Evolutionary conservation across 192 early-diverging fungal species (phyloP).

Genomic region (Linnemannia zychae): DNA sequence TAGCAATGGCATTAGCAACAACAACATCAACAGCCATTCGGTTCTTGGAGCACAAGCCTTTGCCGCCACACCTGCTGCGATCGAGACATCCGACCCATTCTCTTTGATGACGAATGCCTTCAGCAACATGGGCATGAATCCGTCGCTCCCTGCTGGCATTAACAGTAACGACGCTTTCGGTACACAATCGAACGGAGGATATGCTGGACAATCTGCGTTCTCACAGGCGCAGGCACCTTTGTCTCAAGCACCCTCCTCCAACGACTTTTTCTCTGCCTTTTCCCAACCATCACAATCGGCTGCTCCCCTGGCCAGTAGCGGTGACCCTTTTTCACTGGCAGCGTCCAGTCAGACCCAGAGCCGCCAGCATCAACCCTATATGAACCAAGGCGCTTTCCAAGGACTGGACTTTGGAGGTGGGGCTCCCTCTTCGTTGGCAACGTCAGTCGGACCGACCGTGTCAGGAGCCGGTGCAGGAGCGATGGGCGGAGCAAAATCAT

Average conservation of each 20-base stretch:
- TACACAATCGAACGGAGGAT: not conserved
- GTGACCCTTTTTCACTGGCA: slow-evolving; percentile 35
- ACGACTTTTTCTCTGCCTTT: slow-evolving; percentile 31
- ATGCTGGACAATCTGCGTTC: not conserved
- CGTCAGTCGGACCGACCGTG: not conserved
- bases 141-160: not conserved
- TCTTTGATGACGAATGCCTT: slow-evolving; percentile 48
- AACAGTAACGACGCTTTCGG: slow-evolving; percentile 5
- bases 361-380: slow-evolving; percentile 3
- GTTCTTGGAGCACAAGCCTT: slow-evolving; percentile 20
- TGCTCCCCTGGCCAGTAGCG: not conserved
- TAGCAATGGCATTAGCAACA: not conserved
- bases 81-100: slow-evolving; percentile 35
- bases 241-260: not conserved
- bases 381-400: slow-evolving; percentile 15
- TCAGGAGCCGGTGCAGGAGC: not conserved
- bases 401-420: slow-evolving; percentile 20
- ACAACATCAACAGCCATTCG: not conserved
- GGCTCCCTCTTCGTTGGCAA: not conserved
- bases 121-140: slow-evolving; percentile 24
- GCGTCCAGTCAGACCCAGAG: not conserved
- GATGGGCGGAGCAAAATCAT: slow-evolving; percentile 32
- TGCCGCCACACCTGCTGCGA: slow-evolving; percentile 22
- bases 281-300: slow-evolving; percentile 4
- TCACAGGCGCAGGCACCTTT: slow-evolving; percentile 1